Percentiles rank a stretch among this genome's conserved stretches.
These are phyloP conservation scores for Umbilicaria muhlenbergii DNA, from an alignment of 495 filamentous ascomycete genomes.

Conservation along the genomic window DNA sequence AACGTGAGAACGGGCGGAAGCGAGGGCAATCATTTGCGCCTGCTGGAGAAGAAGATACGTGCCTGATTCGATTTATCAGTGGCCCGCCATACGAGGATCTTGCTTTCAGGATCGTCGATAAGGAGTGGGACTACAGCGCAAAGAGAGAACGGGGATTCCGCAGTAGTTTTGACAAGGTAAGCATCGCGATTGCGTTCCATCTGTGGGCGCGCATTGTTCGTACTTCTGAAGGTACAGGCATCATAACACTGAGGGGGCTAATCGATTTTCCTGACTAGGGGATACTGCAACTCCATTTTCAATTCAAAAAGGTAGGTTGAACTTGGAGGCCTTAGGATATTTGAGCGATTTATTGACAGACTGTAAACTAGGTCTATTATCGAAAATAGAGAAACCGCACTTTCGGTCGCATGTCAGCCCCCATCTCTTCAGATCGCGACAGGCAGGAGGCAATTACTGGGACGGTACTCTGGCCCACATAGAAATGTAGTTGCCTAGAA, in stretches of 20 bases:
- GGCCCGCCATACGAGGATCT: constrained; percentile 95
- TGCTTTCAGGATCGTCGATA: constrained; percentile 94
- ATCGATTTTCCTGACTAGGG: constrained; percentile 35
- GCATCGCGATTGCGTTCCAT: constrained; percentile 10
- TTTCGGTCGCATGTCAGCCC: too few species aligned
- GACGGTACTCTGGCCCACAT: too few species aligned
- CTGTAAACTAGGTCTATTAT: constrained; percentile 42
- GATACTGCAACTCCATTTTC: constrained; percentile 93
- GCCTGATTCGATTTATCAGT: constrained; percentile 88
- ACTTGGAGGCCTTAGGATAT: too few species aligned
- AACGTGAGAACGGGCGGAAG: constrained; percentile 77
- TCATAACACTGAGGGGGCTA: not conserved
- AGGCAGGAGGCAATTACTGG: too few species aligned
- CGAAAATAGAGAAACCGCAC: constrained; percentile 31
- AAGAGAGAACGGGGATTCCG: constrained; percentile 90
- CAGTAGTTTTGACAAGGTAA: constrained; percentile 94
- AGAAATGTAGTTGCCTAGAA: too few species aligned
- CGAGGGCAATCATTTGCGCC: constrained; percentile 84
- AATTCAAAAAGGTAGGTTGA: constrained; percentile 66
- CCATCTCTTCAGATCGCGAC: too few species aligned
- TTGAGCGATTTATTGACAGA: not conserved
- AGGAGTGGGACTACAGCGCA: constrained; percentile 97
- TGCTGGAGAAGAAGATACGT: constrained; percentile 96
- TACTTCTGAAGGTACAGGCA: not conserved
- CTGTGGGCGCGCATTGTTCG: too few species aligned